Conservation (phyloP, 2,329 filamentous ascomycete species). For the Fonsecaea erecta region DNA sequence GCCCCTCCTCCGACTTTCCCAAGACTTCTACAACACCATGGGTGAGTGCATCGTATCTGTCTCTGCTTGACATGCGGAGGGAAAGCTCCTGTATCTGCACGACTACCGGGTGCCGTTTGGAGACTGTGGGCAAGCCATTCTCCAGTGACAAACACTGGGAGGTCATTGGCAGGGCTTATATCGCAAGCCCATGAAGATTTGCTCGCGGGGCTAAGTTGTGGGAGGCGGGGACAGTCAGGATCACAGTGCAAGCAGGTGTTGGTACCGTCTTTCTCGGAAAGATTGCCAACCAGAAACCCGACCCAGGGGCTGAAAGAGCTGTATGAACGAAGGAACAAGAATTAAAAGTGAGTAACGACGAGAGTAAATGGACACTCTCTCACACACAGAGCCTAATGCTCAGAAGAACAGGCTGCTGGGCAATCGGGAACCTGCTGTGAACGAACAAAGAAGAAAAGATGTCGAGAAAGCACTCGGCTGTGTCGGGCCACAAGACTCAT, state of each 20-base stretch:
- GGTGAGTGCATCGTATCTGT: neutral
- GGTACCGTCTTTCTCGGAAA: neutral
- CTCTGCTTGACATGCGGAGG: slow-evolving; percentile 19
- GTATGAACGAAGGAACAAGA: neutral
- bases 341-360: neutral
- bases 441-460: slow-evolving; percentile 10
- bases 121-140: slow-evolving; percentile 20
- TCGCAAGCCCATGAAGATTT: slow-evolving; percentile 16
- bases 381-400: neutral
- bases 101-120: slow-evolving; percentile 24
- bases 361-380: neutral
- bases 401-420: neutral
- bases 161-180: slow-evolving; percentile 29
- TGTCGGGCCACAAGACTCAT: slow-evolving; percentile 13
- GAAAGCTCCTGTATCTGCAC: slow-evolving; percentile 26
- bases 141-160: slow-evolving; percentile 28
- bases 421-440: slow-evolving; percentile 5
- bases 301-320: neutral
- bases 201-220: neutral
- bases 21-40: slow-evolving; percentile 18
- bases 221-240: neutral
- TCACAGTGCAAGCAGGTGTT: neutral
- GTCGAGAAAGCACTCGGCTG: slow-evolving; percentile 9
- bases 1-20: slow-evolving; percentile 12
- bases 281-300: neutral